Base-by-base conservation (phyloP, 352 stramenopile species). In the Globisporangium solare region DNA sequence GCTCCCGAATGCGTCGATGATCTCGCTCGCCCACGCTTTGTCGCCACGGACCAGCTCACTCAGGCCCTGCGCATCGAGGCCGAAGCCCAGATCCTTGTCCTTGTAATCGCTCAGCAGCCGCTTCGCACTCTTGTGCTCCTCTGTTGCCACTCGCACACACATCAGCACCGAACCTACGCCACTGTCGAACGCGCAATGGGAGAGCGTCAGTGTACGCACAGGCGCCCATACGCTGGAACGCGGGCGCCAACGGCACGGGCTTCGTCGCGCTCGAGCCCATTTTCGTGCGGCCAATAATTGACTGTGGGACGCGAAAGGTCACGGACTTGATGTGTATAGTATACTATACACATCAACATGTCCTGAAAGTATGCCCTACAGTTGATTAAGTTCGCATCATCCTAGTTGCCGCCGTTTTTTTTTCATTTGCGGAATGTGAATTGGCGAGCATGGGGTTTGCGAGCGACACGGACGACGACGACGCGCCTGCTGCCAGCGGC, bases 21-120 rank as follows among this genome's bases (percentile, higher is more conserved):
- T 83, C 11, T 40, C 47, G 18, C 83, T 66, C 10, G 77, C 73
- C 76, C 76, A 87, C 8, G 71, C 59, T 46, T 68, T 83, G 57
- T 88, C 76, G 14, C 65, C 63, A n/a, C 62, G 42, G 1, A 87
- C 21, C 14, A 90, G 47, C 39, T 88, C 69, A 1, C 70, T 61
- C 11, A 90, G 66, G 0, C 51, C 66, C 43, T 84, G 67, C 0
- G 62, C 68, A 54, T 90, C 78, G 37, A 90, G 57, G 0, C 77
- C 77, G 66, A 90, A 90, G 52, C 88, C 76, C 59, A 90, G 46
- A 47, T 90, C 80, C 51, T 88, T 87, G 24, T 86, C 80, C 54
- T 88, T 84, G 72, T 88, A 90, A 32, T 83, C 76, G 21, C 72
- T 59, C 5, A 90, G 54, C 48, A 90, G 45, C 2, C 64, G 60